Evolutionary conservation across 2,329 filamentous ascomycete species (phyloP).

Genomic region (Emergomyces orientalis): DNA sequence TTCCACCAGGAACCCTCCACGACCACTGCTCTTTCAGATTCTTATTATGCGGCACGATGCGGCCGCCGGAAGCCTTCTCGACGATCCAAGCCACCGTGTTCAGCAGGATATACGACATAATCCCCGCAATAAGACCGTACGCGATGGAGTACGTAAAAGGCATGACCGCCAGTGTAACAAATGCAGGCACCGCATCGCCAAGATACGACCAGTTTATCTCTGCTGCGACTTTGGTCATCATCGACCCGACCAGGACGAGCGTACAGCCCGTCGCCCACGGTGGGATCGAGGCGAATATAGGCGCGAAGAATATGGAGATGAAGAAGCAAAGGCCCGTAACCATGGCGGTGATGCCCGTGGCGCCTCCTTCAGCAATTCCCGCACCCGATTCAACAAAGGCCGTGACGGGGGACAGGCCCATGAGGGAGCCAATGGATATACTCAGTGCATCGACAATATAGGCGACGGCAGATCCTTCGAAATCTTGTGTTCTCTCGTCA

Average conservation of each 20-base stretch:
- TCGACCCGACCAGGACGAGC: conserved; percentile 75
- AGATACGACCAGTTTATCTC: conserved; percentile 87
- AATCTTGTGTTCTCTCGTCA: conserved; percentile 74
- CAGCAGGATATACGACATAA: conserved; percentile 65
- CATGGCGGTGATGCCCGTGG: conserved; percentile 75
- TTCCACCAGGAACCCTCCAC: conserved; percentile 62
- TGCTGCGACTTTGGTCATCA: conserved; percentile 69
- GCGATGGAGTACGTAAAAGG: conserved; percentile 85
- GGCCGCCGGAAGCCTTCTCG: conserved; percentile 56
- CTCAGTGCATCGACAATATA: conserved; percentile 75
- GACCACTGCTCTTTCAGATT: conserved; percentile 72
- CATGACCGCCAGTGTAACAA: conserved; percentile 76
- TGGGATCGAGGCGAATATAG: conserved; percentile 81
- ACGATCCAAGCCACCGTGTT: conserved; percentile 63
- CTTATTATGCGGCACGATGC: conserved; percentile 65
- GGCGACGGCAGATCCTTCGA: conserved; percentile 73
- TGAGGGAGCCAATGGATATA: conserved; percentile 69
- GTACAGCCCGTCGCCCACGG: conserved; percentile 84
- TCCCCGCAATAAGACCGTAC: conserved; percentile 73
- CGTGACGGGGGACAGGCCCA: conserved; percentile 72
- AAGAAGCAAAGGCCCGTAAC: conserved; percentile 74
- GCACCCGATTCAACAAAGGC: conserved; percentile 85
- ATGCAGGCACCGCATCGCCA: conserved; percentile 74
- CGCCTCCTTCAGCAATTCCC: conserved; percentile 78
- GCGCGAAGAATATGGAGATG: conserved; percentile 78